Percentiles rank a stretch among this genome's conserved stretches.
Conservation (phyloP, 352 stramenopile species). For the Globisporangium cederbergense region DNA sequence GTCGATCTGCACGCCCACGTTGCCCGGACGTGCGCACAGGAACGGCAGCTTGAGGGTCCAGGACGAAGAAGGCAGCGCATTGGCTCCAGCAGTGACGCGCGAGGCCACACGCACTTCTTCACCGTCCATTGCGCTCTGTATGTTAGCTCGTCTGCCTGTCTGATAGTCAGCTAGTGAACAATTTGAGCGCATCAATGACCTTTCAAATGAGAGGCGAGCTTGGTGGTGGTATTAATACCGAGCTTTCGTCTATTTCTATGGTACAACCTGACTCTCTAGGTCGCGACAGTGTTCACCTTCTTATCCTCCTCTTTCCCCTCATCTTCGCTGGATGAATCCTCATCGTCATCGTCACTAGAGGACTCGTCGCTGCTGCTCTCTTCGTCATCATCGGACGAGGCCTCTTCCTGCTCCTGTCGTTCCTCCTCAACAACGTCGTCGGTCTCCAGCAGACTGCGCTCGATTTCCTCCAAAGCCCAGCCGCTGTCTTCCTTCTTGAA, state of each 20-base stretch:
- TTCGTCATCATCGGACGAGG: background rate
- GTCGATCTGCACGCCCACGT: constrained; percentile 78
- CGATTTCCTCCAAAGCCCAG: constrained; percentile 76
- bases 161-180: background rate
- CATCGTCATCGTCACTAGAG: background rate
- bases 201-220: background rate
- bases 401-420: background rate
- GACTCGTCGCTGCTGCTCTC: constrained; percentile 18
- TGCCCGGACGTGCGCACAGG: constrained; percentile 54
- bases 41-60: constrained; percentile 42
- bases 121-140: constrained; percentile 10
- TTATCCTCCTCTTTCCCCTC: constrained; percentile 19
- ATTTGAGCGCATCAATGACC: background rate
- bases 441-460: constrained; percentile 47
- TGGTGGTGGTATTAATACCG: constrained; percentile 8
- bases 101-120: constrained; percentile 24
- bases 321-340: constrained; percentile 25
- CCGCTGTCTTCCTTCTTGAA: constrained; percentile 71
- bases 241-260: constrained; percentile 15
- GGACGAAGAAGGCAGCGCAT: background rate
- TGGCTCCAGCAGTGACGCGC: background rate
- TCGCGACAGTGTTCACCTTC: background rate
- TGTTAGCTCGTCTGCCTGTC: background rate
- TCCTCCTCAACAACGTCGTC: background rate
- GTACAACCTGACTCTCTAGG: constrained; percentile 6